Conservation (phyloP, 257 asterid genomes). For the Petunia axillaris region DNA sequence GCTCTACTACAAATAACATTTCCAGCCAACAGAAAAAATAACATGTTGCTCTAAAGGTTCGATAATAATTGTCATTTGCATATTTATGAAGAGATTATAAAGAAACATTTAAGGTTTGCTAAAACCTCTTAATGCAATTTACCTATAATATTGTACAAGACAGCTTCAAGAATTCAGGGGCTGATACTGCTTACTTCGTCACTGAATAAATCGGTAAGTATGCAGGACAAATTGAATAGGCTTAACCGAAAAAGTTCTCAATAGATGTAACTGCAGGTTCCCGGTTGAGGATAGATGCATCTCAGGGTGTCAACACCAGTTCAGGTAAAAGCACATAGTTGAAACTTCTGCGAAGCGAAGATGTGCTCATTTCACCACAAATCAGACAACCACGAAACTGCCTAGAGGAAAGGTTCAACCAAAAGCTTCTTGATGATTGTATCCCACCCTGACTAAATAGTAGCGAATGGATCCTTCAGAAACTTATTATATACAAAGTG, state of each 20-base stretch:
- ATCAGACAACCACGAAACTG: too few species aligned
- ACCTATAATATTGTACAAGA: conserved; percentile 28
- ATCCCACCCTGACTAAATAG: conserved; percentile 2
- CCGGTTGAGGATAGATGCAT: conserved; percentile 11
- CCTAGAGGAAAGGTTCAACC: neutral
- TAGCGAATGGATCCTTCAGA: neutral
- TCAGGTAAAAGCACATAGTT: neutral
- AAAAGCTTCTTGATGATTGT: conserved; percentile 18
- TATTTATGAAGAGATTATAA: neutral
- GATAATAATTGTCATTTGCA: neutral
- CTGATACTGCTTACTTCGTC: neutral
- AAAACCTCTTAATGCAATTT: conserved; percentile 16
- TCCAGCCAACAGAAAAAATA: conserved; percentile 10
- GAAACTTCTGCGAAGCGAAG: neutral
- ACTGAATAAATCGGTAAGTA: conserved; percentile 6
- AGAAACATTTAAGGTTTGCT: conserved; percentile 2
- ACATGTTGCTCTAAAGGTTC: neutral
- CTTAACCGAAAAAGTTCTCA: neutral
- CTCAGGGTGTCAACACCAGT: neutral
- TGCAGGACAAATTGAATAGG: conserved; percentile 1
- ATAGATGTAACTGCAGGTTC: neutral
- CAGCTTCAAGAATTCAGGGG: neutral
- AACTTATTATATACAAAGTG: conserved; percentile 16
- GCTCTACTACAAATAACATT: neutral
- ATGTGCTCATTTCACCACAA: neutral